Evolutionary conservation across 495 filamentous ascomycete genomes (phyloP).

Genomic region (Penicillium desertorum): DNA sequence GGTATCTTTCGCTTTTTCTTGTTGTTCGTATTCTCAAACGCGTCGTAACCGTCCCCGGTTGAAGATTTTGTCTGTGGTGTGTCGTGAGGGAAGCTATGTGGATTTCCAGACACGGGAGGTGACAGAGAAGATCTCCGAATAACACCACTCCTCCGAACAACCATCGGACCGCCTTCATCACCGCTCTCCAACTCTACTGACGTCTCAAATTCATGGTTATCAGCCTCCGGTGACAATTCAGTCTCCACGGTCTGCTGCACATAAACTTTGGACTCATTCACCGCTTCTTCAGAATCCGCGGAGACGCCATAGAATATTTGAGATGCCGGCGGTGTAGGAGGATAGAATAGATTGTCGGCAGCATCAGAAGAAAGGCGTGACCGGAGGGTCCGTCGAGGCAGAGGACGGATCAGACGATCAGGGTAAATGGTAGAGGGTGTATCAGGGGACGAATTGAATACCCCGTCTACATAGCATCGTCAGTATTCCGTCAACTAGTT

Average conservation of each 20-base stretch:
- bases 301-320: conserved; percentile 77
- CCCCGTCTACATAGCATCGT: conserved; percentile 48
- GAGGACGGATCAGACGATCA: conserved; percentile 86
- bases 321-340: conserved; percentile 63
- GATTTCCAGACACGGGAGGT: conserved; percentile 21
- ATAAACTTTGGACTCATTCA: conserved; percentile 47
- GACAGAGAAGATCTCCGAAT: conserved; percentile 44
- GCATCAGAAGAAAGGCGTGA: conserved; percentile 82
- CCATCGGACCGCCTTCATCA: conserved; percentile 48
- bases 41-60: conserved; percentile 82
- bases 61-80: conserved; percentile 38
- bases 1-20: conserved; percentile 99
- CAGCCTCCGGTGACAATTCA: conserved; percentile 51
- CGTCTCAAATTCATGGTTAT: conserved; percentile 42
- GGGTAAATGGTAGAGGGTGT: conserved; percentile 74
- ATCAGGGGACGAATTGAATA: conserved; percentile 63
- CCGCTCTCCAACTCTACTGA: conserved; percentile 46
- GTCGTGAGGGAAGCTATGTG: conserved; percentile 4
- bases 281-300: conserved; percentile 40
- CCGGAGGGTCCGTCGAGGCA: conserved; percentile 83
- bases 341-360: conserved; percentile 78
- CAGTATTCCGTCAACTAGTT: conserved; percentile 43
- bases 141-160: conserved; percentile 47
- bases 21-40: conserved; percentile 97
- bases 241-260: conserved; percentile 43